Percentiles rank a stretch among this genome's conserved stretches.
Evolutionary conservation across 2,329 filamentous ascomycete species (phyloP).

Genomic region (Acrocalymma vagum): DNA sequence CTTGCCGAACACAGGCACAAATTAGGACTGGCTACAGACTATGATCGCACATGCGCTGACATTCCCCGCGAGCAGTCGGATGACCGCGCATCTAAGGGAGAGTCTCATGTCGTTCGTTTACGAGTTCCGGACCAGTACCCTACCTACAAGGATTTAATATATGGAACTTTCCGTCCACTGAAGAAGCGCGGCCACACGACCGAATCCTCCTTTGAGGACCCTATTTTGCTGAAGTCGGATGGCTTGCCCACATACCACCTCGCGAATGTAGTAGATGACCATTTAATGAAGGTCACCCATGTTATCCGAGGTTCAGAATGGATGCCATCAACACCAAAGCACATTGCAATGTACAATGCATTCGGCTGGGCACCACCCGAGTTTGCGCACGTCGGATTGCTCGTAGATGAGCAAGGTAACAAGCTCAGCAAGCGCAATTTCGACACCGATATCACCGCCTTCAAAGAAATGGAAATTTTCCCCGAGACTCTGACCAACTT

Average conservation of each 20-base stretch:
- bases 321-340: conserved; percentile 91
- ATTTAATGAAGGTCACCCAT: conserved; percentile 94
- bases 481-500: conserved; percentile 79
- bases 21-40: conserved; percentile 66
- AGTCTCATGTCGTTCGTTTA: conserved; percentile 81
- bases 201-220: conserved; percentile 73
- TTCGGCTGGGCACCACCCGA: conserved; percentile 58
- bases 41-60: conserved; percentile 77
- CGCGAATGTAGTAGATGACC: conserved; percentile 96
- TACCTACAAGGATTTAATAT: conserved; percentile 79
- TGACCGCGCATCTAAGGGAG: conserved; percentile 72
- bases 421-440: conserved; percentile 82
- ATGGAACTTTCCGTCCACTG: conserved; percentile 61
- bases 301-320: conserved; percentile 96
- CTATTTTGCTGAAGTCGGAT: conserved; percentile 89
- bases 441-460: conserved; percentile 67
- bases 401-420: conserved; percentile 57
- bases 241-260: conserved; percentile 96
- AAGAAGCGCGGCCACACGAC: conserved; percentile 48
- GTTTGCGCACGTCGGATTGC: conserved; percentile 59
- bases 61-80: conserved; percentile 74
- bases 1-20: conserved; percentile 71
- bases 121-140: conserved; percentile 69
- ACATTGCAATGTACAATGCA: conserved; percentile 64
- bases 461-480: conserved; percentile 67